Base-by-base conservation (phyloP, 2,329 filamentous ascomycete genomes). In the Colletotrichum sp. region DNA sequence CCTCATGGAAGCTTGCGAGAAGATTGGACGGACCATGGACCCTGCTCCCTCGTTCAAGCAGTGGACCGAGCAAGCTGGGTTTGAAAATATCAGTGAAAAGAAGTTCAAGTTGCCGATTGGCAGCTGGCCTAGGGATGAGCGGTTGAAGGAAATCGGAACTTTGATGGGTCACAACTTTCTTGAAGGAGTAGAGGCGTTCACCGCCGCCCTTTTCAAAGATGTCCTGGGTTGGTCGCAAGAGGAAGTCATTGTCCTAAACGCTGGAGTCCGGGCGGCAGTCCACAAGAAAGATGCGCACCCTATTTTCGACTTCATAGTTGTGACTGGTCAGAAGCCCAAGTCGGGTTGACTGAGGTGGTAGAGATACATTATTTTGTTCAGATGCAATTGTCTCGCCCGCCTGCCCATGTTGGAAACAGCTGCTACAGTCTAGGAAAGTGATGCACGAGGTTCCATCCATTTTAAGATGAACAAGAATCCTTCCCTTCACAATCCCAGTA, bases 61-160 rank as follows among this genome's bases (percentile, higher is more conserved):
- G 13, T 81, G 79, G 78, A 70, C 82, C 25, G 66, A 77, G 22
- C 78, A 81, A 6, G 80, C 79, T 5, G 84, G 84, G 1, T 86
- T 86, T 70, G 61, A 78, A 16, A 80, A 81, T 52, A 75, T 83
- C 22, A 78, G 76, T 1, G 79, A 84, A 66, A 78, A 76, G 27
- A 69, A 78, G 15, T 82, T 80, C 66, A 83, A 81, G 72, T 76
- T 80, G 71, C 83, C 83, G 2, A 79, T 82, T 25, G 82, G 82
- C 0, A 77, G 79, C 27, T 86, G 87, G 87, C 83, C 87, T 3
- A 85, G 82, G 55, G 83, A 88, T 36, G 78, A 81, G 2, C 82
- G 82, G 12, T 81, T 87, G 25, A 88, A 87, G 76, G 83, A 85
- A 66, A 81, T 87, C 66, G 86, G 75, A 68, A 15, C 84, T 64